Base-by-base conservation (phyloP, 352 stramenopile genomes). In the Pythium myriotylum region DNA sequence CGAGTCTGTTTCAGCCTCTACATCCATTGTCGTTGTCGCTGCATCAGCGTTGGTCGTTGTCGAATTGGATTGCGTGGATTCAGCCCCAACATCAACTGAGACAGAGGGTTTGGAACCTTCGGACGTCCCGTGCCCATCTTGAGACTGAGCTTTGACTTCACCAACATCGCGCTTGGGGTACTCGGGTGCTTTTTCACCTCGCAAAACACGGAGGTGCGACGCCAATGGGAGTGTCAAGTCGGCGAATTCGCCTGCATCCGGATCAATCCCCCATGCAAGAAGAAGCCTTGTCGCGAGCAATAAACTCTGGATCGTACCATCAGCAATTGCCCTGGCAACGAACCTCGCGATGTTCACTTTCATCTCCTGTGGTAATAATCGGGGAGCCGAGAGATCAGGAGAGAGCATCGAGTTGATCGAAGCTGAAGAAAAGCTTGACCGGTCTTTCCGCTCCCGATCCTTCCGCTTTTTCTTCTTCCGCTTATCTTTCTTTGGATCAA, bases 401-500 rank as follows among this genome's bases (percentile, higher is more conserved):
- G 73, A 76, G 1, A 93, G 73, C 86, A 95, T 94, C 6, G 75
- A 47, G 23, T 65, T 77, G 12, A 65, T 51, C 19, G 72, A 59
- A 13, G 67, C 60, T 12, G 59, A 61, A 35, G 75, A 71, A 26
- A 71, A 54, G 26, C 64, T 65, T 33, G 43, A 51, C 39, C 89
- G 91, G 14, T 92, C 81, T 60, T 91, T 92, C 26, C 67, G 76
- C n/a, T 91, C 79, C 26, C 84, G 65, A 19, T 93, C 87, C 67
- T 94, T 92, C 19, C 85, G 73, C 56, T 88, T 91, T 70, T 93
- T 94, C 53, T 92, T 91, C 65, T 91, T 89, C 33, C 85, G 79
- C 62, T 91, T 90, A 58, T 95, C 84, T 42, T 84, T 89, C 65
- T 84, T 91, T 3, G 77, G 73, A 27, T 92, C 86, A 42, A 88